Conservation (phyloP, 495 filamentous ascomycete species). For the Neurospora cerealis region DNA sequence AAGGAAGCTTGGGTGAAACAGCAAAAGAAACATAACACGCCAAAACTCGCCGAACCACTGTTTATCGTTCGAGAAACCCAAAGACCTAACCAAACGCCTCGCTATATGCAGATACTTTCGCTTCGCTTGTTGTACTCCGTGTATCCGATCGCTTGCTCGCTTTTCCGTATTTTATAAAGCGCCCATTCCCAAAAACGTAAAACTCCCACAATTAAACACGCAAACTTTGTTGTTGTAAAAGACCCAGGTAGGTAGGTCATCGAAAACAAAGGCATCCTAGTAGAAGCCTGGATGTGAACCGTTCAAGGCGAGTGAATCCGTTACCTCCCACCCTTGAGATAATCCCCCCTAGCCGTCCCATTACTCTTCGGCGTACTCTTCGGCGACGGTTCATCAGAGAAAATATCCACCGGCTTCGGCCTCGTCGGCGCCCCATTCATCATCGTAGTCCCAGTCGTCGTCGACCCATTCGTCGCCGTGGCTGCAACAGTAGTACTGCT, state of each 20-base stretch:
- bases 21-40: neutral
- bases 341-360: neutral
- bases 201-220: neutral
- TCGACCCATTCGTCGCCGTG: neutral
- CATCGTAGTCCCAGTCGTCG: neutral
- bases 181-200: neutral
- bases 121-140: neutral
- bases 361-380: neutral
- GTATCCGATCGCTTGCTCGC: neutral
- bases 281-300: neutral
- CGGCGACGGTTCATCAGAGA: neutral
- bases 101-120: neutral
- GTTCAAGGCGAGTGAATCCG: too few species aligned
- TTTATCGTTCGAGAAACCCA: neutral
- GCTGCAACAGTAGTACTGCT: neutral
- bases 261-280: neutral
- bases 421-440: neutral
- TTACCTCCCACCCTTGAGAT: neutral
- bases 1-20: neutral
- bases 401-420: neutral
- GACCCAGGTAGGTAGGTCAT: neutral
- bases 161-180: neutral
- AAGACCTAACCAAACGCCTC: neutral
- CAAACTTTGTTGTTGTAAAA: neutral
- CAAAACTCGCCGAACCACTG: neutral